A percentile compares a stretch with the other conserved stretches of the same genome.
phyloP scores from a whole-genome alignment of 129 eudicot genomes.

The Ambrosia trifida region DNA sequence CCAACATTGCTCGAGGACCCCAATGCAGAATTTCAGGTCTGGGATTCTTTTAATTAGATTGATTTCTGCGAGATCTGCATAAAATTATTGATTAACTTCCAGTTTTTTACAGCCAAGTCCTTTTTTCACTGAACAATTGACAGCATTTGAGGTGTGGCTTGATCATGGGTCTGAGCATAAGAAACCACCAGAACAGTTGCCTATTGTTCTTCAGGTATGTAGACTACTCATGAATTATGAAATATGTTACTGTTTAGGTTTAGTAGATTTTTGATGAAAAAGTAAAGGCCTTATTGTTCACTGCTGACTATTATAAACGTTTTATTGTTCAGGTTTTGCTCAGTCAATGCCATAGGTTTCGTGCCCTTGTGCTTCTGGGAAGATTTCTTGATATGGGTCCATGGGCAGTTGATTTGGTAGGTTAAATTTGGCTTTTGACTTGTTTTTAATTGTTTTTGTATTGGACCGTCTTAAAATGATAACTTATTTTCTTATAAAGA shows the following conservation, averaged over 20 bases:
- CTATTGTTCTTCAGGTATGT: constrained; percentile 95
- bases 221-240: background rate
- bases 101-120: constrained; percentile 73
- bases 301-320: constrained; percentile 4
- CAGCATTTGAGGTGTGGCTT: constrained; percentile 98
- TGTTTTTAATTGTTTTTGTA: constrained; percentile 6
- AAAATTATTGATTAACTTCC: background rate
- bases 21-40: constrained; percentile 86
- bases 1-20: constrained; percentile 83
- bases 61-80: background rate
- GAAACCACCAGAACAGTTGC: constrained; percentile 97
- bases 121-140: constrained; percentile 89
- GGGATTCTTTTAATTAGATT: background rate
- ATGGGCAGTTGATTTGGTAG: constrained; percentile 99
- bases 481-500: background rate
- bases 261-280: background rate
- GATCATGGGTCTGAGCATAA: constrained; percentile 96
- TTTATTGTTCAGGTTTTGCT: constrained; percentile 65
- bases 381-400: constrained; percentile 98
- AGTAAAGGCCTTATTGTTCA: background rate
- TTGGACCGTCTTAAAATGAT: background rate
- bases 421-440: constrained; percentile 15
- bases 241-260: background rate
- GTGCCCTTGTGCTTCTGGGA: constrained; percentile 95
- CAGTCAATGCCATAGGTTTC: constrained; percentile 93